These are phyloP conservation scores for Trichopus zeylanicus DNA, from an alignment of 116 monocot species.

Conservation along the genomic window DNA sequence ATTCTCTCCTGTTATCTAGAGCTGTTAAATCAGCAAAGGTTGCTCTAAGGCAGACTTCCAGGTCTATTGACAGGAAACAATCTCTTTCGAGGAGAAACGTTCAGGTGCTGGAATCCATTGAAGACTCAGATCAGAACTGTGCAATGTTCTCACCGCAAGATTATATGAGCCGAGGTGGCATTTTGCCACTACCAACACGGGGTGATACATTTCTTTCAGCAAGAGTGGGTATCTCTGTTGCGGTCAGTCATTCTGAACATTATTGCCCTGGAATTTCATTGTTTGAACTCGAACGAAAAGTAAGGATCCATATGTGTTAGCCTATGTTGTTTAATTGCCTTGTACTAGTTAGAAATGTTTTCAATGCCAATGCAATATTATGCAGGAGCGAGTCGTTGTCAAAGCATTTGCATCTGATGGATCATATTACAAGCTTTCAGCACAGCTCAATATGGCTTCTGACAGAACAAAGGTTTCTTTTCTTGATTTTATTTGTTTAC, in stretches of 20 bases:
- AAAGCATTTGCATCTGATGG: conserved; percentile 72
- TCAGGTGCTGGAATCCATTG: conserved; percentile 59
- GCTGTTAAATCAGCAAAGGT: conserved; percentile 78
- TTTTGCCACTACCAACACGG: conserved; percentile 36
- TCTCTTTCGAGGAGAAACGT: conserved; percentile 40
- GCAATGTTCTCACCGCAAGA: conserved; percentile 93
- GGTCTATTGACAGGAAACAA: conserved; percentile 41
- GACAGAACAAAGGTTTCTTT: conserved; percentile 86
- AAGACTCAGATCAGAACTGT: conserved; percentile 39
- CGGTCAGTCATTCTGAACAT: conserved; percentile 49
- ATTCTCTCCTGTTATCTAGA: conserved; percentile 38
- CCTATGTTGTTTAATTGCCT: not conserved
- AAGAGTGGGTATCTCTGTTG: conserved; percentile 70
- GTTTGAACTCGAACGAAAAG: conserved; percentile 87
- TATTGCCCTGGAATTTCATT: conserved; percentile 83
- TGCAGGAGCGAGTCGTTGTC: conserved; percentile 70
- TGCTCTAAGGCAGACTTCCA: conserved; percentile 53
- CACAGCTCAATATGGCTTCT: conserved; percentile 74
- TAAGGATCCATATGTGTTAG: conserved; percentile 6
- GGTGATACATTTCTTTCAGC: conserved; percentile 33
- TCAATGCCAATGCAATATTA: not conserved
- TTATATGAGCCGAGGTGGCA: conserved; percentile 40
- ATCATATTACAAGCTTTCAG: conserved; percentile 84
- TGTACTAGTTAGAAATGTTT: not conserved
- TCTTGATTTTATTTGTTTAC: not conserved